Evolutionary conservation across 345 rosid genomes (phyloP).

Genomic region (Eucalyptus sp.): DNA sequence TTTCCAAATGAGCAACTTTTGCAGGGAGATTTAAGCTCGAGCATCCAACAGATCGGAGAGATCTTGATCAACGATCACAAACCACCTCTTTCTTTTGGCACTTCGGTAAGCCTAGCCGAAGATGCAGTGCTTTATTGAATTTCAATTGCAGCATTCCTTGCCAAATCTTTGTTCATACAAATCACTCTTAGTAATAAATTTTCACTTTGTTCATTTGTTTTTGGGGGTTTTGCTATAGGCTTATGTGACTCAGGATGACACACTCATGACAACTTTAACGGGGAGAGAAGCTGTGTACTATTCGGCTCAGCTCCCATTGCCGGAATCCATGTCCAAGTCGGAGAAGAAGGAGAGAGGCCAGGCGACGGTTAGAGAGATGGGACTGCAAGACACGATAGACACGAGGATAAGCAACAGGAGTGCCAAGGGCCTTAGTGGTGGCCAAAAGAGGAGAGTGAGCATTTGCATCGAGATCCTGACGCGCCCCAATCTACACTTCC

Average conservation of each 20-base stretch:
- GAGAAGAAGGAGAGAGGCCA: conserved; percentile 37
- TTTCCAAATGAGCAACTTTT: not conserved
- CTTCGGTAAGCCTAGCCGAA: not conserved
- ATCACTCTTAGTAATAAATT: not conserved
- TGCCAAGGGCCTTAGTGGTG: conserved; percentile 33
- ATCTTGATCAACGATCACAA: conserved; percentile 35
- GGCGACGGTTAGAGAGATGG: conserved; percentile 35
- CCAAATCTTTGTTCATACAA: not conserved
- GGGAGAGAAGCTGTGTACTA: conserved; percentile 27
- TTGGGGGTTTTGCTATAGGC: not conserved
- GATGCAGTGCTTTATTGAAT: not conserved
- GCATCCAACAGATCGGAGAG: conserved; percentile 4
- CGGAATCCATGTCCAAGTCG: conserved; percentile 17
- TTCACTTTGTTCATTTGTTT: not conserved
- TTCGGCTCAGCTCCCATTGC: conserved; percentile 43
- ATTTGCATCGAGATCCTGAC: conserved; percentile 47
- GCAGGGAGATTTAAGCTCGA: not conserved
- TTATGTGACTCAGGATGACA: not conserved
- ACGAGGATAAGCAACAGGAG: conserved; percentile 44
- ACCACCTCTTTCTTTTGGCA: not conserved
- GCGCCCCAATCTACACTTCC: conserved; percentile 25
- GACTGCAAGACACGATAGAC: conserved; percentile 17
- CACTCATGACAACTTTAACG: not conserved
- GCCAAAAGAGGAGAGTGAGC: conserved; percentile 44
- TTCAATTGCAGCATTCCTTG: not conserved